Evolutionary conservation across 1,139 yeast genomes (phyloP), one percentile per base, ranked within the genome.

Genomic region (Suhomyces choctaworum): DNA sequence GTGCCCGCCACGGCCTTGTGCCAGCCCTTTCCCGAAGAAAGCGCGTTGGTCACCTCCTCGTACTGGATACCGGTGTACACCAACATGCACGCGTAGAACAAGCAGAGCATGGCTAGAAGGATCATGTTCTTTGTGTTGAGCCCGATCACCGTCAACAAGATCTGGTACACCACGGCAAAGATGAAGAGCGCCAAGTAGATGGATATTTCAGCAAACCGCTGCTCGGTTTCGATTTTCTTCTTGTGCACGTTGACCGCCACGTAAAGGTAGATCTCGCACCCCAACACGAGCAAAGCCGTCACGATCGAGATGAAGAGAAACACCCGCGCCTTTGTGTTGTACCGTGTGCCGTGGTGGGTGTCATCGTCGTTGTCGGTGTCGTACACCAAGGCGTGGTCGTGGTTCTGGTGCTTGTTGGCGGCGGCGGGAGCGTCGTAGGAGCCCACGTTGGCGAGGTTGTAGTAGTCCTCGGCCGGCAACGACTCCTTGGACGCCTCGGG

Each of bases 51-150:
- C 29, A 74, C 56, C 54, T 76, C 80, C 35, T 62, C 60, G 47
- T 63, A 74, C 48, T 75, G 80, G 25, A 76, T 63, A 8, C 76
- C 75, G 2, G 79, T 66, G 50, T 76, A 75, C 4, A 72, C 58
- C 47, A 73, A 54, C 74, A 76, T 66, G 30, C 75, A 71, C n/a
- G 60, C 60, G 44, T 69, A 66, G 45, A 75, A 75, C 11, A 63
- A 35, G 42, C 75, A 63, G 27, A 76, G 58, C 44, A 73, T 66
- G 17, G 66, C 52, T 16, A 70, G 58, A 50, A 58, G 60, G 47
- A 66, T 50, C 44, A 73, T 64, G 45, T 76, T 75, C 45, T 70
- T 62, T 11, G 68, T 58, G 32, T 54, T 47, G 14, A 75, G 54
- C 1, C 78, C 78, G 31, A 73, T 59, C n/a, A 54, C 43, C 2